These are phyloP conservation scores for Lepidium africanum DNA, from an alignment of 345 rosid species.

Conservation along the genomic window DNA sequence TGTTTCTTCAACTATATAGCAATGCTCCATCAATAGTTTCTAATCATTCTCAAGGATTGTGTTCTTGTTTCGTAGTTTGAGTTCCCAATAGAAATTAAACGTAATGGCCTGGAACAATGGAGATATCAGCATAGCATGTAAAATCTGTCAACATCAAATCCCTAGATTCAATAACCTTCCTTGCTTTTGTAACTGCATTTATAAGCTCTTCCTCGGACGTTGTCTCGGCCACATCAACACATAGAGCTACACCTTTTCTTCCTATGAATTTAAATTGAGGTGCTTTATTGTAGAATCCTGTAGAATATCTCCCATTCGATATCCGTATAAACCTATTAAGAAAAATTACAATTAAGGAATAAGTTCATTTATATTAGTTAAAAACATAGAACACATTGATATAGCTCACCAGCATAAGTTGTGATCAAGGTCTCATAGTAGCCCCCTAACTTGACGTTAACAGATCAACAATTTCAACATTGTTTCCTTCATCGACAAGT, in stretches of 20 bases:
- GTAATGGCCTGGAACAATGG: conserved; percentile 54
- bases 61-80: conserved; percentile 24
- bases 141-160: conserved; percentile 38
- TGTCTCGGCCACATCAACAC: too few relatives aligned
- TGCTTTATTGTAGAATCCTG: too few relatives aligned
- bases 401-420: too few relatives aligned
- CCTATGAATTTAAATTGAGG: too few relatives aligned
- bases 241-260: too few relatives aligned
- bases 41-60: conserved; percentile 22
- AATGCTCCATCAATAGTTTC: conserved; percentile 44
- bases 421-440: not conserved
- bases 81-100: conserved; percentile 60
- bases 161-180: too few relatives aligned
- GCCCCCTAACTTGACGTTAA: not conserved
- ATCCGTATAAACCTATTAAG: not conserved
- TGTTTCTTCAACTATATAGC: conserved; percentile 44
- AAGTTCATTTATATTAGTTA: not conserved
- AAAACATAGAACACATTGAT: not conserved
- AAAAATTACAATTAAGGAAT: not conserved
- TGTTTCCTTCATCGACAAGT: not conserved
- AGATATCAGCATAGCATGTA: conserved; percentile 46
- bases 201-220: too few relatives aligned
- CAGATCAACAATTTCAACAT: not conserved
- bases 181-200: too few relatives aligned
- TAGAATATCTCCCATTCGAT: not conserved